Conservation (phyloP, 139 green algal genomes). For the Deuterostichococcus epilithicus region DNA sequence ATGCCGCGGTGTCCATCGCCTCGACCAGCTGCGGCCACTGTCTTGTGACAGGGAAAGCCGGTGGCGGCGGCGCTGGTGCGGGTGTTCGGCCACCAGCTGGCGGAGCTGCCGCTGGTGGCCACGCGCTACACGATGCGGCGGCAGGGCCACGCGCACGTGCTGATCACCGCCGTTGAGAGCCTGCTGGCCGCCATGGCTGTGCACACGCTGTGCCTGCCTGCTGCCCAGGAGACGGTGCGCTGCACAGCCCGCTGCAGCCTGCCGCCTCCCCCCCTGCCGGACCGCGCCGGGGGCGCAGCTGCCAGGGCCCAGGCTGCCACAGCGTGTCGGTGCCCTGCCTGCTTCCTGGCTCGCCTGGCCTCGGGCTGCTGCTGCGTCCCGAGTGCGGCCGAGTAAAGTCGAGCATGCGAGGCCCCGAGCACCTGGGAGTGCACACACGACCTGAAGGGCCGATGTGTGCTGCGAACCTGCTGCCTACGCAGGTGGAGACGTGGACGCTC, state of each 20-base stretch:
- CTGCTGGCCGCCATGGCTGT: slow-evolving; percentile 48
- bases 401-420: no score
- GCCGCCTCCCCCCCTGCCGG: no score
- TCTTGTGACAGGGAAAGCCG: slow-evolving; percentile 34
- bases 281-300: no score
- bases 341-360: no score
- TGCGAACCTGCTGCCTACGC: neutral
- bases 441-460: no score
- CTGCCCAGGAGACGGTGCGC: slow-evolving; percentile 41
- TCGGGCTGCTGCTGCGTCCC: no score
- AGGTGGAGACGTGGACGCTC: slow-evolving; percentile 43
- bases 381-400: no score
- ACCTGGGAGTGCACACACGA: neutral
- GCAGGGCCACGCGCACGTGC: slow-evolving; percentile 67
- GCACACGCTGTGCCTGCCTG: slow-evolving; percentile 42
- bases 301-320: no score
- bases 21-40: neutral
- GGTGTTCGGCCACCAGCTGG: slow-evolving; percentile 74
- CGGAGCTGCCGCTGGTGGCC: slow-evolving; percentile 88
- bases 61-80: slow-evolving; percentile 71
- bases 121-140: slow-evolving; percentile 64
- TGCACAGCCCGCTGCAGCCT: no score
- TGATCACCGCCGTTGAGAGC: slow-evolving; percentile 50
- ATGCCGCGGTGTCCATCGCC: neutral
- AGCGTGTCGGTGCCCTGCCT: no score